Evolutionary conservation across 1,284 basidiomycete genomes (phyloP).

Genomic region (Fomitopsis schrenkii): DNA sequence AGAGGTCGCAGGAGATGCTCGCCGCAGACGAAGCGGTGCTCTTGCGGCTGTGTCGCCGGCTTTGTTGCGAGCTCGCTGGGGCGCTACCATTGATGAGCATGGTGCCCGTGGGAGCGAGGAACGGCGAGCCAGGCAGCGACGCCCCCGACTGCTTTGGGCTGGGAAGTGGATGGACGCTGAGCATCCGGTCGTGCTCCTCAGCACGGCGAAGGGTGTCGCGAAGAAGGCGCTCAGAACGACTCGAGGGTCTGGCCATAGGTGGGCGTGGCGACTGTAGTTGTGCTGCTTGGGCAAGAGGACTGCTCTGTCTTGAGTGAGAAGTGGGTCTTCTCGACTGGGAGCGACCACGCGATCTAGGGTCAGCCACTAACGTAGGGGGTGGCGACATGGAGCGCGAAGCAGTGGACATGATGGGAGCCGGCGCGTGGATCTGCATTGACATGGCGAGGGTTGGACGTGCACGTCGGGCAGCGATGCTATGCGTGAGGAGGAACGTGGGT

Average conservation of each 20-base stretch:
- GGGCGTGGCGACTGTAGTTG: conserved; percentile 19
- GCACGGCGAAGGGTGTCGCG: conserved; percentile 54
- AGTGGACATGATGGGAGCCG: conserved; percentile 24
- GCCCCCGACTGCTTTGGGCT: conserved; percentile 8
- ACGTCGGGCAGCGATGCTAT: conserved; percentile 23
- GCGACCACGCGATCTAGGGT: conserved; percentile 14
- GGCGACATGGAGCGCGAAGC: conserved; percentile 14
- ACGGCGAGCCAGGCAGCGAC: conserved; percentile 4
- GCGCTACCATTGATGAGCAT: conserved; percentile 1
- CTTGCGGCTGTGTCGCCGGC: conserved; percentile 17
- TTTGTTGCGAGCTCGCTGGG: neutral
- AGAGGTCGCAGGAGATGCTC: conserved; percentile 23
- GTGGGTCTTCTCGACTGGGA: conserved; percentile 22
- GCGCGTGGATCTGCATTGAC: conserved; percentile 32
- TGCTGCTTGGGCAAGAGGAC: conserved; percentile 15
- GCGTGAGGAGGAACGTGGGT: conserved; percentile 19
- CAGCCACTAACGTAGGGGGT: conserved; percentile 9
- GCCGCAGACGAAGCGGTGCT: conserved; percentile 23
- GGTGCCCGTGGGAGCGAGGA: conserved; percentile 4
- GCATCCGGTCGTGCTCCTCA: conserved; percentile 33
- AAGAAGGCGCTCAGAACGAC: conserved; percentile 52
- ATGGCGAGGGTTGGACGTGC: conserved; percentile 31
- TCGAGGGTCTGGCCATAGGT: conserved; percentile 30
- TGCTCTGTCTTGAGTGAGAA: conserved; percentile 18
- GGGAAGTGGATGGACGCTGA: conserved; percentile 15